Percentiles rank a stretch among this genome's conserved stretches.
phyloP scores from a whole-genome alignment of 2,329 filamentous ascomycete genomes.

The Plenodomus lindquistii region DNA sequence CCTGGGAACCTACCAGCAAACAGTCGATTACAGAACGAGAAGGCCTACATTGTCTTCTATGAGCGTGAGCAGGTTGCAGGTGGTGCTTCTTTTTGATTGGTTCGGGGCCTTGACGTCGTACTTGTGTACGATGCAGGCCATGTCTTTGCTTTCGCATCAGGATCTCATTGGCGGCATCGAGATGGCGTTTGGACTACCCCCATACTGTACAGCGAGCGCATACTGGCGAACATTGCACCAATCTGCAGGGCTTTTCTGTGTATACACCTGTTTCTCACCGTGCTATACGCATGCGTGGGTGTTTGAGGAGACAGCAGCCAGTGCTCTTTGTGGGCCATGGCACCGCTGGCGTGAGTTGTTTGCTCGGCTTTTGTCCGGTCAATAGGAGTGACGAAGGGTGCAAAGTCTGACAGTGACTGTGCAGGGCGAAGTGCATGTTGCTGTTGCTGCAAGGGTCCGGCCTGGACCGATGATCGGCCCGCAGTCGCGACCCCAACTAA shows the following conservation, averaged over 20 bases:
- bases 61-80: slow-evolving; percentile 48
- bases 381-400: too few species aligned
- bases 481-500: slow-evolving; percentile 18
- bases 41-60: slow-evolving; percentile 69
- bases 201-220: neutral
- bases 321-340: too few species aligned
- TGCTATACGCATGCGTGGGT: slow-evolving; percentile 9
- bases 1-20: slow-evolving; percentile 54
- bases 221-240: neutral
- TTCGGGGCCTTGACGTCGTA: neutral
- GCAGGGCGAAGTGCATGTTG: neutral
- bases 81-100: slow-evolving; percentile 22
- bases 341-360: too few species aligned
- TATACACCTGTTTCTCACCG: neutral
- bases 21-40: slow-evolving; percentile 63
- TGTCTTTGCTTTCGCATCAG: neutral
- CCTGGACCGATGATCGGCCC: slow-evolving; percentile 24
- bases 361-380: too few species aligned
- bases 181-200: neutral
- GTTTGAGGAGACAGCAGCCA: too few species aligned
- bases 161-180: neutral
- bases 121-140: neutral
- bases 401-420: neutral
- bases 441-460: neutral
- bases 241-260: neutral